Evolutionary conservation across 371 early-diverging fungal genomes (phyloP).

Genomic region (Lichtheimia ornata): DNA sequence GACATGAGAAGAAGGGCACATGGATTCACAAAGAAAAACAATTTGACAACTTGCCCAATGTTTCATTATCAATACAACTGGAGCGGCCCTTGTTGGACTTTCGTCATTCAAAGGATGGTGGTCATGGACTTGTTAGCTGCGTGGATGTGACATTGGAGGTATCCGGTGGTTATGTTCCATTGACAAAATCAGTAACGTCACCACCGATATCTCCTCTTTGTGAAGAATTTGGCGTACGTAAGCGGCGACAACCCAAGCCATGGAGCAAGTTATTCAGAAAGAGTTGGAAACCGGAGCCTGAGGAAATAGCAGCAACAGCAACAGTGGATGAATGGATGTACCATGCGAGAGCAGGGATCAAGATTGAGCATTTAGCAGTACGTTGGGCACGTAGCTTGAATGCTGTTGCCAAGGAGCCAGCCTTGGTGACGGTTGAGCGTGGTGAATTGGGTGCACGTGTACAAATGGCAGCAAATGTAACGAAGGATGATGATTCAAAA

Average conservation of each 20-base stretch:
- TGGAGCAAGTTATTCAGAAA: slow-evolving; percentile 42
- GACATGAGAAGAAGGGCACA: background rate
- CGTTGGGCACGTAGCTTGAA: slow-evolving; percentile 2
- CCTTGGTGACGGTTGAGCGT: slow-evolving; percentile 3
- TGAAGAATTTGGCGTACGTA: slow-evolving; percentile 12
- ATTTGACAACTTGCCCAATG: slow-evolving; percentile 19
- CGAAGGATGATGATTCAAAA: background rate
- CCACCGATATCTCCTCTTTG: slow-evolving; percentile 13
- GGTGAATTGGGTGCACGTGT: slow-evolving; percentile 1
- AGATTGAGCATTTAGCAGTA: slow-evolving; percentile 14
- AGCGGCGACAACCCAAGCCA: slow-evolving; percentile 24
- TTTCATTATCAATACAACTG: slow-evolving; percentile 12
- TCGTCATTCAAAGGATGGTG: slow-evolving; percentile 5
- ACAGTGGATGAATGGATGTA: slow-evolving; percentile 4
- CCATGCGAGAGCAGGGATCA: background rate
- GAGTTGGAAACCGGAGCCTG: slow-evolving; percentile 21
- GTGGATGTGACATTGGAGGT: slow-evolving; percentile 17
- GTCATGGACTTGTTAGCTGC: slow-evolving; percentile 13
- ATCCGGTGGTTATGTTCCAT: slow-evolving; percentile 22
- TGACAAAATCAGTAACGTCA: slow-evolving; percentile 6
- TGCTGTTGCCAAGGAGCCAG: background rate
- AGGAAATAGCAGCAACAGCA: background rate
- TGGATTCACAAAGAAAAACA: slow-evolving; percentile 1
- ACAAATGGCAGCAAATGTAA: slow-evolving; percentile 2
- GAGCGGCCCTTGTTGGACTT: slow-evolving; percentile 19